Percentiles rank a stretch among this genome's conserved stretches.
These are phyloP conservation scores for Paraphoma chrysanthemicola DNA, from an alignment of 2,329 filamentous ascomycete species.

Conservation along the genomic window DNA sequence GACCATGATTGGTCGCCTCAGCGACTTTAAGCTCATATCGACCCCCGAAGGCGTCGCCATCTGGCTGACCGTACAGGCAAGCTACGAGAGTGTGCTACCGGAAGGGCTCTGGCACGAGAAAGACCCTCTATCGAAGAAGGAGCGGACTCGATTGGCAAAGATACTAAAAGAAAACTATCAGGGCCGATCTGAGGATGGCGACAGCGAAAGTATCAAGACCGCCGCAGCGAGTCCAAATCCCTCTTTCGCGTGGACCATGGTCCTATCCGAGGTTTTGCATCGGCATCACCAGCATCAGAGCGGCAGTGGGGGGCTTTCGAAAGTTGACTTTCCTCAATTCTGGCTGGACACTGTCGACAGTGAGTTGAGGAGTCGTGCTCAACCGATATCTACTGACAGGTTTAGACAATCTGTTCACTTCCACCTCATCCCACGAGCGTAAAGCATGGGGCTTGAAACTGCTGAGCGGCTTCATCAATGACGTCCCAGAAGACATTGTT, in stretches of 20 bases:
- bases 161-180: constrained; percentile 79
- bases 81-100: constrained; percentile 70
- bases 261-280: constrained; percentile 60
- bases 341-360: constrained; percentile 89
- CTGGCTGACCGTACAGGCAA: constrained; percentile 75
- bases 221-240: constrained; percentile 81
- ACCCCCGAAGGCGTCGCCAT: constrained; percentile 89
- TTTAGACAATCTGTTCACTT: constrained; percentile 81
- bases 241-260: constrained; percentile 86
- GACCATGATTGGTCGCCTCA: constrained; percentile 67
- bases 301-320: constrained; percentile 41
- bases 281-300: constrained; percentile 30
- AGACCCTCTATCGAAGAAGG: constrained; percentile 74
- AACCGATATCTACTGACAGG: constrained; percentile 8
- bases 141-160: constrained; percentile 72
- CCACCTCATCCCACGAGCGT: constrained; percentile 81
- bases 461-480: constrained; percentile 75
- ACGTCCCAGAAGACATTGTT: constrained; percentile 58
- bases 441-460: constrained; percentile 93
- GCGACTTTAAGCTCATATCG: constrained; percentile 71
- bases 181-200: constrained; percentile 55
- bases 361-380: constrained; percentile 54
- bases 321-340: constrained; percentile 71
- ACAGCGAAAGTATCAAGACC: constrained; percentile 61
- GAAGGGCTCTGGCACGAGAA: constrained; percentile 74